Base-by-base conservation (phyloP, 352 stramenopile species). In the Aphanomyces cochlioides region DNA sequence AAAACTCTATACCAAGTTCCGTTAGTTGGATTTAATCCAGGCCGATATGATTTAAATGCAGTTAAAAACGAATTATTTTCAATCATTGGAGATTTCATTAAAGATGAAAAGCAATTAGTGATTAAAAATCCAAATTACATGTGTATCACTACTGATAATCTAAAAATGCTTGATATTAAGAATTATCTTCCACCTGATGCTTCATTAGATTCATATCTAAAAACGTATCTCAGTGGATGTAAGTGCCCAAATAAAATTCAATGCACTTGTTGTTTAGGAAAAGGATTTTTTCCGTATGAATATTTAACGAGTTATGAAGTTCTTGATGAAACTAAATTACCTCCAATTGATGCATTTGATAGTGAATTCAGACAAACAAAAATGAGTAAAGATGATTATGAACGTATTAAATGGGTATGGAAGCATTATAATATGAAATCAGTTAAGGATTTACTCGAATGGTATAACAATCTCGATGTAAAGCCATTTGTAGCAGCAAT, bases 391-490 rank as follows among this genome's bases (percentile, higher is more conserved):
- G 66, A 67, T 45, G 75, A 79, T 0, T 80, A 80, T 17, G 34
- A 78, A 54, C 43, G 67, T 36, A 41, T 79, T 21, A 56, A 75
- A 45, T 80, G 74, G 7, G 77, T 74, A 0, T 79, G 75, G 75
- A 19, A 74, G 7, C 66, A 76, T 43, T 74, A 79, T 61, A 40
- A 70, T 4, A 81, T 79, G 76, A 78, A 81, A 17, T 57, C 47
- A 0, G 57, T 79, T 57, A 75, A 78, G 39, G 74, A 81, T 48
- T 47, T 81, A 45, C 58, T 81, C 4, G 60, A 76, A n/a, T 81
- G 75, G 74, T 78, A 80, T 45, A 80, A 77, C 47, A 78, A 77
- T 70, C 67, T 78, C 7, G 75, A 80, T 70, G 75, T 80, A 36
- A 38, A 50, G 17, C 73, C 73, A 19, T 81, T 78, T 47, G 57